Base-by-base conservation (phyloP, 2,329 filamentous ascomycete species). In the Fusarium heterosporum region DNA sequence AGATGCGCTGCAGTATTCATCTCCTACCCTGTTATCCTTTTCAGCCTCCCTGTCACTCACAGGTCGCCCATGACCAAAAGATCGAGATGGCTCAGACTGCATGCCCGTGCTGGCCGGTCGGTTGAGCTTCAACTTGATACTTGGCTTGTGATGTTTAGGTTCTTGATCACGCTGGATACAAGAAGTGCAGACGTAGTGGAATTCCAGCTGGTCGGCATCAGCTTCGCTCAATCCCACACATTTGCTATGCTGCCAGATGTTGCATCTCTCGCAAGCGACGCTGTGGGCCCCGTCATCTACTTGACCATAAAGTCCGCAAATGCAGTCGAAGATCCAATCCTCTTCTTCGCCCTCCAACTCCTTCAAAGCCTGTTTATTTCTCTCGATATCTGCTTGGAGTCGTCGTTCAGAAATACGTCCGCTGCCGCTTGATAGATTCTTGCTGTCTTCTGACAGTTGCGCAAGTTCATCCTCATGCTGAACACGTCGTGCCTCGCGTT, bases 281-380 rank as follows among this genome's bases (percentile, higher is more conserved):
- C 93, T 97, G 75, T 97, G 94, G 9, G 93, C 90, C 34, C 96
- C 96, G 76, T 98, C 96, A 72, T 99, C 96, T 60, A 97, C 92
- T 71, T 96, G 90, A 22, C 96, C 96, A 77, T 97, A 90, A 22
- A 93, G 85, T 26, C 95, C 95, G 76, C 96, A 99, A 26, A 92
- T 86, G 76, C 96, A 99, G 76, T 99, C 96, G 72, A 99, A 99
- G 38, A 93, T 86, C 96, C 96, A 98, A 50, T 93, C 88, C 13
- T 93, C 92, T 46, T 96, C 92, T 69, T 96, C 92, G 17, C 80
- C 77, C 17, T 85, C 86, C 25, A 97, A 84, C 54, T 90, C 87
- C 69, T 91, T 86, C 12, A 97, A 82, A 32, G 92, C 92, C 76
- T 89, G 89, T 76, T 91, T 90, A 66, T 89, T 92, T 77, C 86